A percentile compares a stretch with the other conserved stretches of the same genome.
Conservation (phyloP, 768 basidiomycete genomes). For the Paxillus involutus region DNA sequence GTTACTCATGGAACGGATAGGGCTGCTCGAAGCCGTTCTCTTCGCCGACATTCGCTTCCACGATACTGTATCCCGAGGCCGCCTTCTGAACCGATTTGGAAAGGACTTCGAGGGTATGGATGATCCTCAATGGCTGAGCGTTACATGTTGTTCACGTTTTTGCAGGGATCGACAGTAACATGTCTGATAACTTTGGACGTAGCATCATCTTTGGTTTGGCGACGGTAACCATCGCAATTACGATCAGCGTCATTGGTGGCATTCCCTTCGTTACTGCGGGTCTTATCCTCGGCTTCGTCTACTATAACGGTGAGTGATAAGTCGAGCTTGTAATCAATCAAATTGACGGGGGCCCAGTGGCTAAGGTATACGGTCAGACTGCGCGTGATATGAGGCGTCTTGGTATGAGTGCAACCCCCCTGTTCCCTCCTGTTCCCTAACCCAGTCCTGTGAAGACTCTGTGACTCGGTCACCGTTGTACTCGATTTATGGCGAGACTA, state of each 20-base stretch:
- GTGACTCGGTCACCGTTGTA: slow-evolving; percentile 49
- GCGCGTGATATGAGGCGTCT: slow-evolving; percentile 83
- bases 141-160: slow-evolving; percentile 12
- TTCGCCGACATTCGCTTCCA: slow-evolving; percentile 93
- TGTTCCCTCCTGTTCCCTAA: background rate
- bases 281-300: slow-evolving; percentile 54
- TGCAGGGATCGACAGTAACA: slow-evolving; percentile 74
- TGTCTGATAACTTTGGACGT: slow-evolving; percentile 85
- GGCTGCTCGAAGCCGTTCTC: slow-evolving; percentile 73
- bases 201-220: slow-evolving; percentile 73
- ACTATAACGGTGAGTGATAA: slow-evolving; percentile 61
- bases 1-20: slow-evolving; percentile 23
- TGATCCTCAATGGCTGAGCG: background rate
- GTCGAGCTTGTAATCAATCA: background rate
- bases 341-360: slow-evolving; percentile 28
- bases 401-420: slow-evolving; percentile 40
- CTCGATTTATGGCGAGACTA: slow-evolving; percentile 49
- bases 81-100: slow-evolving; percentile 80
- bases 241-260: slow-evolving; percentile 80
- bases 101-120: slow-evolving; percentile 79
- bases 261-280: slow-evolving; percentile 67
- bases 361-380: slow-evolving; percentile 73
- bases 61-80: slow-evolving; percentile 86
- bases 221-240: slow-evolving; percentile 66
- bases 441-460: slow-evolving; percentile 33